Conservation (phyloP, 2,329 filamentous ascomycete genomes). For the Orbilia ellipsospora region DNA sequence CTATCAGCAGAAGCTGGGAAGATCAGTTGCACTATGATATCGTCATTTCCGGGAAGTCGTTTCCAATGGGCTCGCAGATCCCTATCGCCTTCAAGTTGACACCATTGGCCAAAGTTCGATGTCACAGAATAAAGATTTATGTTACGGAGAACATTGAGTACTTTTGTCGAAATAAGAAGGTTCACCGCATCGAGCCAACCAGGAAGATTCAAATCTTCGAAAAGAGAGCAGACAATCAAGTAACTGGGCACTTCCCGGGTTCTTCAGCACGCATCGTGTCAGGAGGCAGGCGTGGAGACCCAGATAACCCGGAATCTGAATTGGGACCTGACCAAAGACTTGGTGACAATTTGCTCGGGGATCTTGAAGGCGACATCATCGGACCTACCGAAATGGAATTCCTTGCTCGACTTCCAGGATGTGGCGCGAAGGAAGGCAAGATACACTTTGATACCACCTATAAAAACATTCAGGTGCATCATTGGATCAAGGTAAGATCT, state of each 20-base stretch:
- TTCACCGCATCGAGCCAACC: slow-evolving; percentile 84
- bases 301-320: slow-evolving; percentile 57
- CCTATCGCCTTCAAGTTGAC: slow-evolving; percentile 95
- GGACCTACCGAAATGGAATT: slow-evolving; percentile 95
- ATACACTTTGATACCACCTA: slow-evolving; percentile 93
- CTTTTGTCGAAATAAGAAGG: slow-evolving; percentile 84
- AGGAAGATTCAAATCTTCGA: slow-evolving; percentile 88
- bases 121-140: slow-evolving; percentile 90
- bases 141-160: slow-evolving; percentile 92
- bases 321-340: slow-evolving; percentile 44
- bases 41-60: slow-evolving; percentile 94
- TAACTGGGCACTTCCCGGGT: slow-evolving; percentile 77
- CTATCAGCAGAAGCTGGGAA: slow-evolving; percentile 92
- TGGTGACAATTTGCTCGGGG: slow-evolving; percentile 78
- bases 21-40: slow-evolving; percentile 96
- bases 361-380: slow-evolving; percentile 81
- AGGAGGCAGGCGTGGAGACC: slow-evolving; percentile 75
- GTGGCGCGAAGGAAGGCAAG: slow-evolving; percentile 82
- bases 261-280: slow-evolving; percentile 81
- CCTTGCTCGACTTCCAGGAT: slow-evolving; percentile 90
- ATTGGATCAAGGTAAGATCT: slow-evolving; percentile 87
- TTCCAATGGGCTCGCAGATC: slow-evolving; percentile 85
- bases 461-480: slow-evolving; percentile 91
- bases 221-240: slow-evolving; percentile 82
- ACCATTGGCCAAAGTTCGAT: slow-evolving; percentile 89